phyloP scores from a whole-genome alignment of 2,329 filamentous ascomycete genomes.

The Paraphoma sp. region DNA sequence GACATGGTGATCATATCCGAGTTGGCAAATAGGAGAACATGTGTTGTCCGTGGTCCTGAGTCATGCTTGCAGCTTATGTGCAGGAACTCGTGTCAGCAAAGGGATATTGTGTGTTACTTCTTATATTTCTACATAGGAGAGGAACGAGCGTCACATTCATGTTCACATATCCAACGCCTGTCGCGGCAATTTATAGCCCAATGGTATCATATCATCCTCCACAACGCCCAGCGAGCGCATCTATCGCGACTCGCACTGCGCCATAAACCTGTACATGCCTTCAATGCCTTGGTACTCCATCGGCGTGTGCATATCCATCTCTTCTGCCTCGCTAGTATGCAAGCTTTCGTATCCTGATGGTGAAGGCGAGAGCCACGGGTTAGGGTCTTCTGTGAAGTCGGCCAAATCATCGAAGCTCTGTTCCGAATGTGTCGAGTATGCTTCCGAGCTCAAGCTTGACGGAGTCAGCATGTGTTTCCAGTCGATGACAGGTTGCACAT shows the following conservation, averaged over 20 bases:
- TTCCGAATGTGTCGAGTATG: slow-evolving; percentile 49
- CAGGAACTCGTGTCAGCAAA: too few relatives aligned
- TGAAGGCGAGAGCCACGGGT: slow-evolving; percentile 60
- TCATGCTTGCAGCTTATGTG: too few relatives aligned
- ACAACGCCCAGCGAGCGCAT: slow-evolving; percentile 11
- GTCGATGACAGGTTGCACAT: slow-evolving; percentile 54
- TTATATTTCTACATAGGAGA: slow-evolving; percentile 28
- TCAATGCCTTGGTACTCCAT: slow-evolving; percentile 69
- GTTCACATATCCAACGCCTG: slow-evolving; percentile 13
- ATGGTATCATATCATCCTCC: slow-evolving; percentile 25
- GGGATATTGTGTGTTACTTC: not conserved
- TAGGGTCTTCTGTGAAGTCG: slow-evolving; percentile 50
- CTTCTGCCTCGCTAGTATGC: slow-evolving; percentile 60
- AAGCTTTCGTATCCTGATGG: slow-evolving; percentile 65
- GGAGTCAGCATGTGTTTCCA: slow-evolving; percentile 66
- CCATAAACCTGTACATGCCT: slow-evolving; percentile 70
- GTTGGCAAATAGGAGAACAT: too few relatives aligned
- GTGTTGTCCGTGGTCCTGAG: too few relatives aligned
- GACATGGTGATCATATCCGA: too few relatives aligned
- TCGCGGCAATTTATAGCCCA: slow-evolving; percentile 35
- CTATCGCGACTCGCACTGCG: slow-evolving; percentile 62
- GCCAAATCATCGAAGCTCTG: slow-evolving; percentile 48
- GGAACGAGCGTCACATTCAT: slow-evolving; percentile 12
- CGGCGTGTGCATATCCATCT: slow-evolving; percentile 45
- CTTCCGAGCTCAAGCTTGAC: slow-evolving; percentile 37